These are phyloP conservation scores for Lepidium didymum DNA, from an alignment of 345 rosid genomes.

Conservation along the genomic window DNA sequence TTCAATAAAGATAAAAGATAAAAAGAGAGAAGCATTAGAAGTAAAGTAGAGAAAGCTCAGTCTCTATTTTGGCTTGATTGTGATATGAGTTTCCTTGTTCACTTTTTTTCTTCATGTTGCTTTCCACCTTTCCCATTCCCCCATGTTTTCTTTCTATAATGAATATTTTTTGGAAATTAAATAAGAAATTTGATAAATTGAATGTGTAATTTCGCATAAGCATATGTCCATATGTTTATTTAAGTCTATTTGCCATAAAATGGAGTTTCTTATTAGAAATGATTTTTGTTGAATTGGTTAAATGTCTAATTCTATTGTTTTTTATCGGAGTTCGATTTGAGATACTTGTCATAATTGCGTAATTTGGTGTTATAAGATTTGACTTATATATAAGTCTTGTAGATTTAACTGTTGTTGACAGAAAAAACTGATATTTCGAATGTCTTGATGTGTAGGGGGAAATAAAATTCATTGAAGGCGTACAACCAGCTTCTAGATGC, in stretches of 20 bases:
- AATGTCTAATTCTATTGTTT: too few relatives aligned
- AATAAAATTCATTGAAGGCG: conserved; percentile 46
- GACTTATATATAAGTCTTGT: too few relatives aligned
- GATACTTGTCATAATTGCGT: too few relatives aligned
- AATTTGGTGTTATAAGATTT: too few relatives aligned
- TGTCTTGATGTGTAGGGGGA: conserved; percentile 46
- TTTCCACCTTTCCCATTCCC: not conserved
- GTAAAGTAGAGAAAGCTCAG: conserved; percentile 7
- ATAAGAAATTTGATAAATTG: not conserved
- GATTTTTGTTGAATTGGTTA: too few relatives aligned
- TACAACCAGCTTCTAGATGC: conserved; percentile 62
- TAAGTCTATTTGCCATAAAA: not conserved
- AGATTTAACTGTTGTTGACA: too few relatives aligned
- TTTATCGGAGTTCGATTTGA: too few relatives aligned
- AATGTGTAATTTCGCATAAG: conserved; percentile 1
- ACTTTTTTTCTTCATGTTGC: conserved; percentile 16
- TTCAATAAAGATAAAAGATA: not conserved
- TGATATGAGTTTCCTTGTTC: conserved; percentile 6
- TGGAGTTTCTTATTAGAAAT: not conserved
- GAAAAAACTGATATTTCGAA: not conserved
- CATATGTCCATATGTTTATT: not conserved
- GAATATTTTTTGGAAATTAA: not conserved
- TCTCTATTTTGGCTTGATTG: conserved; percentile 26
- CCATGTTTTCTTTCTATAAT: not conserved
- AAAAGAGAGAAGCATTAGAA: conserved; percentile 7